Conservation (phyloP, 2,329 filamentous ascomycete genomes). For the Aspergillus oerlinghausenensis region DNA sequence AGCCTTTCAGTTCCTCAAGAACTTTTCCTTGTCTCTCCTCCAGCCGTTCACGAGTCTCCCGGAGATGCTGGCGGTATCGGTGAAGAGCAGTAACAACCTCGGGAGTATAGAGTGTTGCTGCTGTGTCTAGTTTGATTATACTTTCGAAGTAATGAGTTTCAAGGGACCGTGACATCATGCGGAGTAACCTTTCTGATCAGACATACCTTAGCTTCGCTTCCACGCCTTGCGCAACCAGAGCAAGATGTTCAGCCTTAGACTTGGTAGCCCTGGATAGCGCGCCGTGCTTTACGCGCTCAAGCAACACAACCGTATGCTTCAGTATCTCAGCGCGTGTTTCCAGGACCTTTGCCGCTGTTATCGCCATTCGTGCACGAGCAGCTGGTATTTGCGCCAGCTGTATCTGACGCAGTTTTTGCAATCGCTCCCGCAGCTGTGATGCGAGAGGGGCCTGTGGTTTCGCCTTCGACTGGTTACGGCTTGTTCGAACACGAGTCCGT, state of each 20-base stretch:
- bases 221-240: slow-evolving; percentile 34
- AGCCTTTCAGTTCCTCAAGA: slow-evolving; percentile 30
- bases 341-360: slow-evolving; percentile 31
- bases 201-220: slow-evolving; percentile 36
- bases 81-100: slow-evolving; percentile 31
- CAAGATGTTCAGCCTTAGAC: slow-evolving; percentile 38
- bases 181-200: neutral
- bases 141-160: slow-evolving; percentile 15
- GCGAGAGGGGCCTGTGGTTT: slow-evolving; percentile 18
- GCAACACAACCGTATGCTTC: slow-evolving; percentile 35
- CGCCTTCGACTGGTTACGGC: slow-evolving; percentile 4
- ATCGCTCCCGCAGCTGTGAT: slow-evolving; percentile 24
- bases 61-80: slow-evolving; percentile 31
- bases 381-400: slow-evolving; percentile 33
- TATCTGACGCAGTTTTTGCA: slow-evolving; percentile 22
- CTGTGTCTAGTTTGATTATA: slow-evolving; percentile 34
- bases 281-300: slow-evolving; percentile 39
- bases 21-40: slow-evolving; percentile 27
- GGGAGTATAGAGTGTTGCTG: slow-evolving; percentile 35
- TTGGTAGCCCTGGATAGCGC: slow-evolving; percentile 31
- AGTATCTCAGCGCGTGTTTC: slow-evolving; percentile 28
- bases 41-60: slow-evolving; percentile 23
- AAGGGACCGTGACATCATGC: neutral
- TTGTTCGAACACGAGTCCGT: slow-evolving; percentile 11
- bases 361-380: slow-evolving; percentile 30